phyloP scores from a whole-genome alignment of 306 rosid species.

The Medicago lupulina region DNA sequence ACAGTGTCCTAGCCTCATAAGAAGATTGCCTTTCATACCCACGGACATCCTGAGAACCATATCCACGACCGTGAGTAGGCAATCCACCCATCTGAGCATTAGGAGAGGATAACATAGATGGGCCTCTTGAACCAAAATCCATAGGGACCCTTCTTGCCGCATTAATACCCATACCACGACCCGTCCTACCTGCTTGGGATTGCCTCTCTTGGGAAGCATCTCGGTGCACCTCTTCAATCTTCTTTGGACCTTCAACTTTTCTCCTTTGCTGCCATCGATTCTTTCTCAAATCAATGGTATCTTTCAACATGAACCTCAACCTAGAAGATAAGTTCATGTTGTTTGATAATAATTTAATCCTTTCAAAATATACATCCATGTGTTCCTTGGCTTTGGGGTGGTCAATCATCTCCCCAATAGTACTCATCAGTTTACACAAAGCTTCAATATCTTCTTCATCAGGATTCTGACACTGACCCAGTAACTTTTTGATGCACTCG shows the following conservation, averaged over 20 bases:
- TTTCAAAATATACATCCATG: constrained; percentile 82
- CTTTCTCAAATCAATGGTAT: constrained; percentile 82
- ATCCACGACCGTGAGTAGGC: constrained; percentile 69
- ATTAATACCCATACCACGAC: constrained; percentile 73
- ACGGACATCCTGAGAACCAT: constrained; percentile 79
- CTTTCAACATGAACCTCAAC: constrained; percentile 94
- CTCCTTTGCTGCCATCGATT: constrained; percentile 95
- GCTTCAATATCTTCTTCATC: constrained; percentile 98
- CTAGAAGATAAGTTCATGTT: constrained; percentile 86
- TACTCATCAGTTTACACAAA: constrained; percentile 94
- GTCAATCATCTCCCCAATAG: constrained; percentile 96
- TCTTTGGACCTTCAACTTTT: constrained; percentile 96
- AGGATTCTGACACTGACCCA: constrained; percentile 79
- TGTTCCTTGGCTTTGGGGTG: constrained; percentile 82
- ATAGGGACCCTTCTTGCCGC: constrained; percentile 62
- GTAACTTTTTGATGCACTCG: constrained; percentile 73
- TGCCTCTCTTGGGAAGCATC: constrained; percentile 97
- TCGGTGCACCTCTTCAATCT: constrained; percentile 96
- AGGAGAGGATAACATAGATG: constrained; percentile 61
- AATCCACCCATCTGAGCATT: constrained; percentile 63
- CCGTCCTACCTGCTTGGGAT: constrained; percentile 67
- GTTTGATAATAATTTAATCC: constrained; percentile 65
- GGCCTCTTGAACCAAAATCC: constrained; percentile 78
- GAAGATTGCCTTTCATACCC: constrained; percentile 67
- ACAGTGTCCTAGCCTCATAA: constrained; percentile 67